phyloP scores from a whole-genome alignment of 495 filamentous ascomycete species.

The Penicillium daleae region DNA sequence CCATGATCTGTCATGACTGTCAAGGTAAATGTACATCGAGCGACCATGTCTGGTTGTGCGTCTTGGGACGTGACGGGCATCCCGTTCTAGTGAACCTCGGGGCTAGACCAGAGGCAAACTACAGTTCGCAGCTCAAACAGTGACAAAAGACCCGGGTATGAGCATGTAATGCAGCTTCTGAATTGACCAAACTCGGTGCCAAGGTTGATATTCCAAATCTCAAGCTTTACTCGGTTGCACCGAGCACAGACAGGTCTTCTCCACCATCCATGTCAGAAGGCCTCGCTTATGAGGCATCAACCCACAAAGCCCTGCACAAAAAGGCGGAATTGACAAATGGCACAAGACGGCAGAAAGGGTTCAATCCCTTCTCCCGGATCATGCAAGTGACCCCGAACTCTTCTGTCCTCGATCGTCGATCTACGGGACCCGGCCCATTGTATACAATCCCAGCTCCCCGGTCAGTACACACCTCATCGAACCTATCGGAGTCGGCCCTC shows the following conservation, averaged over 20 bases:
- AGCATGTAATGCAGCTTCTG: not conserved
- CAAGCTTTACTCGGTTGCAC: not conserved
- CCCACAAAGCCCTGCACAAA: not conserved
- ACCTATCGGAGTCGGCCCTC: not conserved
- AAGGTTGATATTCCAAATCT: slow-evolving; percentile 1
- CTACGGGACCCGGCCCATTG: not conserved
- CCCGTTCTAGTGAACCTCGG: not conserved
- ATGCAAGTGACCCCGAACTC: not conserved
- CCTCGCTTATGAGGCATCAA: slow-evolving; percentile 10
- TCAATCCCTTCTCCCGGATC: not conserved
- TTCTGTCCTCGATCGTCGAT: not conserved
- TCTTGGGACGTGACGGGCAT: not conserved
- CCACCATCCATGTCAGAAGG: slow-evolving; percentile 2
- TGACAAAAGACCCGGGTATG: not conserved
- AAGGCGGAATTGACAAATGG: slow-evolving; percentile 19
- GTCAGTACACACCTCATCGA: not conserved
- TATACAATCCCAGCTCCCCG: slow-evolving; percentile 6
- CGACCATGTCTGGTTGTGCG: not conserved
- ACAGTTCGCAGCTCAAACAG: not conserved
- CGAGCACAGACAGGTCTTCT: slow-evolving; percentile 8
- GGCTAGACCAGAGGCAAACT: not conserved
- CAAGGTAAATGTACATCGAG: not conserved
- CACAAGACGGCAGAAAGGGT: not conserved
- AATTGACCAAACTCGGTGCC: not conserved
- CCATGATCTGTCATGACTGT: slow-evolving; percentile 1